Evolutionary conservation across 176 grass and related monocot genomes (phyloP), one percentile per base, ranked within the genome.

Genomic region (Microstegium vimineum): DNA sequence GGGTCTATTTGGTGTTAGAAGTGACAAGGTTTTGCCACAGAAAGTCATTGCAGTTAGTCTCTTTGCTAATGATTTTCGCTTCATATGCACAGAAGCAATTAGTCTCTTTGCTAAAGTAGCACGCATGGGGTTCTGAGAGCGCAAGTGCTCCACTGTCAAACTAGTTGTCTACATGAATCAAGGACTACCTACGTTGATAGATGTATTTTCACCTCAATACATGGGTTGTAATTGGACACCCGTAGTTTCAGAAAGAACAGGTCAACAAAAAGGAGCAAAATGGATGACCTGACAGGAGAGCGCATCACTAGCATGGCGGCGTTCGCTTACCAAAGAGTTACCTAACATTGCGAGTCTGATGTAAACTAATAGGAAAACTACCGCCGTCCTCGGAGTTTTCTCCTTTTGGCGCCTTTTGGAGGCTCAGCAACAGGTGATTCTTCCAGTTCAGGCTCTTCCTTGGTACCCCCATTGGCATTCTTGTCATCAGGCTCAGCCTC

Each of bases 231-330:
- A 69, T 23, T 73, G 67, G 45, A 52, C 69, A 69, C 67, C 79
- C 73, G 20, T 52, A 41, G 42, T 86, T 67, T 63, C 68, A 7
- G n/a, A 60, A 57, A 52, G 27, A 78, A 30, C 69, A 66, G 75
- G 27, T 60, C 90, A 83, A 57, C 83, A 83, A 89, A 91, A 88
- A 52, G 5, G 46, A 41, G 64, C 79, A 84, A 80, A 86, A 89
- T 57, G 38, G 70, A 75, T 86, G 86, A 79, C 66, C 77, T 71
- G 80, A 67, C 82, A 70, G 38, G 47, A 52, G 30, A 88, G 47
- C 11, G 30, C 23, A 49, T 27, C 6, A 5, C n/a, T 66, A 68
- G 17, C 46, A 83, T 18, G 5, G 38, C 74, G 62, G 67, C 74
- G 67, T 78, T 34, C 28, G 22, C 67, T 23, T n/a, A 57, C 18